Percentiles rank a stretch among this genome's conserved stretches.
Conservation (phyloP, 306 rosid genomes). For the Cicer yamashitae region DNA sequence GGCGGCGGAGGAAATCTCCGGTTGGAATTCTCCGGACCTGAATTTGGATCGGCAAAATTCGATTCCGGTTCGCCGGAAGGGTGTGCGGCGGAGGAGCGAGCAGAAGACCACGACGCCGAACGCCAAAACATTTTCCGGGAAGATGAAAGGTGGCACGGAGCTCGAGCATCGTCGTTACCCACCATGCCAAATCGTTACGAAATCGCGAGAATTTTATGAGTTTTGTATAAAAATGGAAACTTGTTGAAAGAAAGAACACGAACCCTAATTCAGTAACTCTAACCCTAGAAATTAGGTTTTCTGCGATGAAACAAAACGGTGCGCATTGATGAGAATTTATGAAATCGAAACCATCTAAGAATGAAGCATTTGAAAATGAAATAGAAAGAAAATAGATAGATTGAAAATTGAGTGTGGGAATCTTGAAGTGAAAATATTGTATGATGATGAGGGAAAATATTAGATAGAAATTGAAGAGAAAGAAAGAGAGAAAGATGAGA, state of each 20-base stretch:
- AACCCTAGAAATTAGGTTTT: conserved; percentile 40
- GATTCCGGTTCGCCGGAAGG: conserved; percentile 51
- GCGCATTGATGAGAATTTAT: conserved; percentile 43
- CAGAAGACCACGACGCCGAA: conserved; percentile 90
- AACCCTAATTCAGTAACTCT: not conserved
- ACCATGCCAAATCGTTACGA: conserved; percentile 63
- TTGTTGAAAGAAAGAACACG: conserved; percentile 9
- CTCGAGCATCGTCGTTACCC: conserved; percentile 78
- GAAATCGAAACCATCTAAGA: conserved; percentile 7
- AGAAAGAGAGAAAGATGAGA: not conserved
- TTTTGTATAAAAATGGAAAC: not conserved
- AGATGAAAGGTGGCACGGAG: conserved; percentile 61
- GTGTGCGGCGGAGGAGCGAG: conserved; percentile 59
- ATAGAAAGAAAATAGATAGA: not conserved
- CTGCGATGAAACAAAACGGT: conserved; percentile 29
- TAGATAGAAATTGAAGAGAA: not conserved
- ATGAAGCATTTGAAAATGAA: not conserved
- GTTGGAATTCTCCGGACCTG: conserved; percentile 36
- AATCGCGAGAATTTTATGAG: not conserved
- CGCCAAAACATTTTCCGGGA: conserved; percentile 83
- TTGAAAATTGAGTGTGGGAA: conserved; percentile 13
- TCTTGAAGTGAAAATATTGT: conserved; percentile 33
- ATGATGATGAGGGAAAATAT: not conserved
- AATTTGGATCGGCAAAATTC: conserved; percentile 65
- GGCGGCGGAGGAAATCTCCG: conserved; percentile 75